Evolutionary conservation across 495 filamentous ascomycete genomes (phyloP), one percentile per base, ranked within the genome.

Genomic region (Daldinia decipiens): DNA sequence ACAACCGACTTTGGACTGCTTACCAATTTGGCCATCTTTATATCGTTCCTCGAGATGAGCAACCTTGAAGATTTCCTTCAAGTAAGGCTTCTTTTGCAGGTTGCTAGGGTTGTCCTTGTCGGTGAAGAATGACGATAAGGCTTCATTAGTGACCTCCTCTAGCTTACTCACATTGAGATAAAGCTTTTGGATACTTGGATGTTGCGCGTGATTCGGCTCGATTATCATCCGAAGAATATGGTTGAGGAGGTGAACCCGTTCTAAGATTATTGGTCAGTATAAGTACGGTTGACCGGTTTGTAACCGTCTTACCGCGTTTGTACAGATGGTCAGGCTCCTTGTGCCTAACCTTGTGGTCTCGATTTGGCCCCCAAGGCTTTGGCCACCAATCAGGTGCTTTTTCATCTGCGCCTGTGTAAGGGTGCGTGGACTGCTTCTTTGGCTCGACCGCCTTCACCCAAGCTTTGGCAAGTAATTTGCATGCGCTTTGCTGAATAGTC

Each of bases 301-400:
- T 8, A 21, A 9, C 43, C 43, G 62, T 21, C 87, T 78, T 79
- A 95, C 93, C 88, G 65, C 86, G 85, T 82, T 92, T 97, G 70
- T 84, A 83, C 32, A 94, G 71, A 77, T 98, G 94, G 71, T 97
- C 93, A 0, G 94, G 93, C 80, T 97, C 94, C 73, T 87, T 92
- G 78, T 95, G 93, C 29, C 87, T 82, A 17, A 86, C 78, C 60
- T 58, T 74, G 8, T 80, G 73, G 8, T 78, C 73, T 57, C 74
- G 71, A 15, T 71, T 72, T 0, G 80, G 59, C 0, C 81, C 82
- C 73, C 76, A 82, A 9, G 87, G 85, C 19, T 84, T 82, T 0
- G 93, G 93, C 94, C 94, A 98, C 92, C 93, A 97, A 17, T 83
- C 82, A 11, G 94, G 94, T 34, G 87, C 87, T 50, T 85, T 89